phyloP scores from a whole-genome alignment of 371 early-diverging fungal genomes.

The Synchytrium microbalum region DNA sequence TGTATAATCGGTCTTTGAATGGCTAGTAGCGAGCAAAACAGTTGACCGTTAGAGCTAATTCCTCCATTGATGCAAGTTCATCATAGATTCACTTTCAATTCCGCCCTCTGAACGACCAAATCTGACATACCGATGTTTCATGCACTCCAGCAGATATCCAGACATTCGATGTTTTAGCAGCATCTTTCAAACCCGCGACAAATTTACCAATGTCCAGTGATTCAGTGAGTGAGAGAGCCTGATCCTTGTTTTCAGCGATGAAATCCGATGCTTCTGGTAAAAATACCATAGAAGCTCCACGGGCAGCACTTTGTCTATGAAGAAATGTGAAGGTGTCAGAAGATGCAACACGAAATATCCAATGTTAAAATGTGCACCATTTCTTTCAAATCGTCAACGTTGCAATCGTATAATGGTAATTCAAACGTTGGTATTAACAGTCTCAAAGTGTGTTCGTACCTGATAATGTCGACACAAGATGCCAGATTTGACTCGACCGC shows the following conservation, averaged over 20 bases:
- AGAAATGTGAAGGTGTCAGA: too few species aligned
- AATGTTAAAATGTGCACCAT: too few species aligned
- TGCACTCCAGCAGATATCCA: neutral
- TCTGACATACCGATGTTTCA: conserved; percentile 38
- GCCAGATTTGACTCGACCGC: too few species aligned
- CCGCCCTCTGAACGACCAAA: conserved; percentile 48
- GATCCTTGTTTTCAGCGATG: conserved; percentile 46
- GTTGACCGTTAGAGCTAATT: conserved; percentile 41
- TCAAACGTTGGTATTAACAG: too few species aligned
- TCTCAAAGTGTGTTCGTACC: too few species aligned
- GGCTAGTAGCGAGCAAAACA: conserved; percentile 20
- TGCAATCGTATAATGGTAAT: too few species aligned
- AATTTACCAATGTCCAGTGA: conserved; percentile 1
- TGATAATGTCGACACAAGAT: too few species aligned
- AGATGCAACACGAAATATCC: too few species aligned
- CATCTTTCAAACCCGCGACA: conserved; percentile 4
- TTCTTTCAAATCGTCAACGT: too few species aligned
- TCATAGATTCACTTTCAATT: conserved; percentile 45
- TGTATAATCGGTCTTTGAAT: conserved; percentile 2
- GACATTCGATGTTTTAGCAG: conserved; percentile 2
- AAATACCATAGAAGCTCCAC: too few species aligned
- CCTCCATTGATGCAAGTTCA: conserved; percentile 73
- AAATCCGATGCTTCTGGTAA: conserved; percentile 81
- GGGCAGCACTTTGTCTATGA: too few species aligned
- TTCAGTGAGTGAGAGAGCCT: conserved; percentile 17